Conservation (phyloP, 495 filamentous ascomycete genomes). For the Polyplosphaeria fusca region DNA sequence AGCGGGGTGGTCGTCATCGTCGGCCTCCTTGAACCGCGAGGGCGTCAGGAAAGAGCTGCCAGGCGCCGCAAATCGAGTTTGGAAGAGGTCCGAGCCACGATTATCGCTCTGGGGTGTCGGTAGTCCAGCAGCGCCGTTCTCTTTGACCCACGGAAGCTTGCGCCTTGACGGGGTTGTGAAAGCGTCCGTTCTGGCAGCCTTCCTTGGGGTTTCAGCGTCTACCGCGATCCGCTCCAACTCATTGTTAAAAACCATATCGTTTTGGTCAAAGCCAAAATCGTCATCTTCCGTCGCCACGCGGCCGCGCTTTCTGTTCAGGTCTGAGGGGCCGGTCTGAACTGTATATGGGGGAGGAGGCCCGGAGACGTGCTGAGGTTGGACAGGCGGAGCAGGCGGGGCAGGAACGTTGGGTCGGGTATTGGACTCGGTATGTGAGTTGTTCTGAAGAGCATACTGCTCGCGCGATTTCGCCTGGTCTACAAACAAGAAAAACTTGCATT, state of each 20-base stretch:
- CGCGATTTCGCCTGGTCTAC: constrained; percentile 57
- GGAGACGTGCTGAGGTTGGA: neutral
- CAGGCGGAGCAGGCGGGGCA: constrained; percentile 25
- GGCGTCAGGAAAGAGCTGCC: constrained; percentile 17
- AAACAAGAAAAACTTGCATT: constrained; percentile 73
- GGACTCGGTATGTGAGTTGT: constrained; percentile 48
- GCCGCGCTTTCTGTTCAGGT: constrained; percentile 16
- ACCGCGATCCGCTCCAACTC: constrained; percentile 5
- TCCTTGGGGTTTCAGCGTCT: constrained; percentile 47
- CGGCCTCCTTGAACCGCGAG: constrained; percentile 1
- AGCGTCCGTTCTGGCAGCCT: constrained; percentile 46
- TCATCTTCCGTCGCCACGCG: constrained; percentile 3
- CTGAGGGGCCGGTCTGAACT: constrained; percentile 15
- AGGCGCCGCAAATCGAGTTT: constrained; percentile 35
- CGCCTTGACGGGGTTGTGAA: constrained; percentile 55
- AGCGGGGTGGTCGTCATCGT: too few relatives aligned
- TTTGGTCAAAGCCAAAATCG: constrained; percentile 17
- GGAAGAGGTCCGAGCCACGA: constrained; percentile 13
- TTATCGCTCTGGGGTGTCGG: constrained; percentile 27
- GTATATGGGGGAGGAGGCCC: constrained; percentile 24
- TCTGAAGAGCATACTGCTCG: constrained; percentile 51
- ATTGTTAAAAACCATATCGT: neutral
- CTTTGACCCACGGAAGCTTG: constrained; percentile 45
- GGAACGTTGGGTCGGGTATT: neutral
- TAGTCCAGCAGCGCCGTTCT: constrained; percentile 29